These are phyloP conservation scores for Trametes villosa DNA, from an alignment of 768 basidiomycete species.

Conservation along the genomic window DNA sequence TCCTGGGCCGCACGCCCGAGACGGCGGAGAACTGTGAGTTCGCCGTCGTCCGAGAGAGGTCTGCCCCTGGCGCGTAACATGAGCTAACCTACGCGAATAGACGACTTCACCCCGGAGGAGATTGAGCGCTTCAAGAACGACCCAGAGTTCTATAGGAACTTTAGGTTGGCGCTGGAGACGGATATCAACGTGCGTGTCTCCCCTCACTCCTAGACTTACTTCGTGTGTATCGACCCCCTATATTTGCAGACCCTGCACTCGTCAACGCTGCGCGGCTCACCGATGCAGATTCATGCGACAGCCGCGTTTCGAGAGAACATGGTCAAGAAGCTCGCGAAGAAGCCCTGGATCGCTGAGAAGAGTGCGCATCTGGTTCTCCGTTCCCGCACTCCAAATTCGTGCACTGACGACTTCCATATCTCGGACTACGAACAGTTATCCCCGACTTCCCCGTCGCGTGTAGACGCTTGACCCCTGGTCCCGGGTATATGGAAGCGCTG, in stretches of 20 bases:
- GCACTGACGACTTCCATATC: not conserved
- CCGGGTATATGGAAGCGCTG: constrained; percentile 69
- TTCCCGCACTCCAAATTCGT: not conserved
- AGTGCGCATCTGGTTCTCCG: constrained; percentile 37
- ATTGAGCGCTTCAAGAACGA: constrained; percentile 51
- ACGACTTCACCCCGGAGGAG: constrained; percentile 45
- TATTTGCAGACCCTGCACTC: constrained; percentile 36
- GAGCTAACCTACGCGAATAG: not conserved
- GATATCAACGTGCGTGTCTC: constrained; percentile 50
- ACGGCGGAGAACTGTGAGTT: constrained; percentile 48
- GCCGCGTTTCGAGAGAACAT: constrained; percentile 49
- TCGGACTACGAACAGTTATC: constrained; percentile 44
- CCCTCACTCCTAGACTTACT: not conserved
- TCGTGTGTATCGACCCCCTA: too few species aligned
- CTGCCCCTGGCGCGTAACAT: not conserved
- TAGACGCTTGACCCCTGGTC: constrained; percentile 68
- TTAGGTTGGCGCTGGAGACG: constrained; percentile 51
- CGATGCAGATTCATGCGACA: constrained; percentile 42
- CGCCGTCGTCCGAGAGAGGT: too few species aligned
- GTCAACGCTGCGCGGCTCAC: constrained; percentile 45
- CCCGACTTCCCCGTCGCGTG: constrained; percentile 63
- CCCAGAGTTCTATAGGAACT: constrained; percentile 49
- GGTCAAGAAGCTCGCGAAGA: constrained; percentile 54
- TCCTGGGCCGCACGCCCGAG: constrained; percentile 40
- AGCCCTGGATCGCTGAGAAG: constrained; percentile 63